Evolutionary conservation across 257 asterid genomes (phyloP).

Genomic region (Solanum boliviense): DNA sequence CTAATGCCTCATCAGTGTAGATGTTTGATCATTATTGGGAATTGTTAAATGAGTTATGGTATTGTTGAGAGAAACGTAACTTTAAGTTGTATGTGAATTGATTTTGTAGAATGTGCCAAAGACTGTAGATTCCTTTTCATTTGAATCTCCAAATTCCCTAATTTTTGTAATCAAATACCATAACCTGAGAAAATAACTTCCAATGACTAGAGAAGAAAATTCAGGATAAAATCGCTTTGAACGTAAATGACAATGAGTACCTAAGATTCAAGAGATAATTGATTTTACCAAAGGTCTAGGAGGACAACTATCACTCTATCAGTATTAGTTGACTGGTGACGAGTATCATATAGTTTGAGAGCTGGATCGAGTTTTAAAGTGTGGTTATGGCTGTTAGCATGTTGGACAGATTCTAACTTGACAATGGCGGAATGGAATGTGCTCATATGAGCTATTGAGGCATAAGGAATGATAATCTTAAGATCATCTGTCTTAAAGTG

Average conservation of each 20-base stretch:
- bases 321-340: too few species aligned
- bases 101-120: neutral
- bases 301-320: neutral
- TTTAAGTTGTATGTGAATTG: neutral
- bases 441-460: neutral
- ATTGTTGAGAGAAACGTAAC: neutral
- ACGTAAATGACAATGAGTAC: neutral
- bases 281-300: too few species aligned
- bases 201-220: neutral
- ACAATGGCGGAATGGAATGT: neutral
- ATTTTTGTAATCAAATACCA: neutral
- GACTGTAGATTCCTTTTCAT: neutral
- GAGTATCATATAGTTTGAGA: too few species aligned
- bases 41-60: neutral
- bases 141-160: neutral
- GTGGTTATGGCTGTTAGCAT: too few species aligned
- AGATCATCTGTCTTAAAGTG: neutral
- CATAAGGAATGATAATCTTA: neutral
- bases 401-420: too few species aligned
- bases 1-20: neutral
- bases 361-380: too few species aligned
- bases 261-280: neutral
- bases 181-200: neutral
- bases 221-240: neutral
- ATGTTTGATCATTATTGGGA: neutral